phyloP scores from a whole-genome alignment of 2,329 filamentous ascomycete genomes.

The Aspergillus thermomutatus region DNA sequence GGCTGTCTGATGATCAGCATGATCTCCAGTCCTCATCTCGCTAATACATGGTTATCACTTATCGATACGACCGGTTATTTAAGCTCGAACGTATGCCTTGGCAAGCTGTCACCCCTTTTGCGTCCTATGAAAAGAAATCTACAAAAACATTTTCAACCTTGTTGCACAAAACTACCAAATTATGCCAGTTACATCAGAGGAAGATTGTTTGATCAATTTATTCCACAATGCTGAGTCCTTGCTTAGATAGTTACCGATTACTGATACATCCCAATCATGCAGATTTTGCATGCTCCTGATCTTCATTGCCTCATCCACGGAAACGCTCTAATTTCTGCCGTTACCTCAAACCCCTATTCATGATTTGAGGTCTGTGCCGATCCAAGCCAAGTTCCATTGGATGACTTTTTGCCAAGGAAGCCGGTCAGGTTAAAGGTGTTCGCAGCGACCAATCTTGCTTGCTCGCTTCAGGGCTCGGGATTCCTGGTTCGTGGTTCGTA shows the following conservation, averaged over 20 bases:
- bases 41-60: neutral
- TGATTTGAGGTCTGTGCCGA: neutral
- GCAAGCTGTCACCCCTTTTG: neutral
- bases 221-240: too few relatives aligned
- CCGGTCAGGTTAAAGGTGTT: neutral
- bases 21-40: too few relatives aligned
- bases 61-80: neutral
- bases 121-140: neutral
- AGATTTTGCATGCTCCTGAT: neutral
- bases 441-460: neutral
- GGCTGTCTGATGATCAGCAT: too few relatives aligned
- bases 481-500: neutral
- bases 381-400: neutral
- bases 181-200: neutral
- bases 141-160: neutral
- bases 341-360: neutral
- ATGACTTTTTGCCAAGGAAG: neutral
- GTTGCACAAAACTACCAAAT: neutral
- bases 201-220: neutral
- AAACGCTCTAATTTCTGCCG: neutral
- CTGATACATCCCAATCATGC: neutral
- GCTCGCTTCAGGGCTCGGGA: neutral
- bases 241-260: neutral
- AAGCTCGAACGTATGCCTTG: neutral
- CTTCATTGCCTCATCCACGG: neutral